These are phyloP conservation scores for Globomyces sp. DNA, from an alignment of 371 early-diverging fungal genomes.

Conservation along the genomic window DNA sequence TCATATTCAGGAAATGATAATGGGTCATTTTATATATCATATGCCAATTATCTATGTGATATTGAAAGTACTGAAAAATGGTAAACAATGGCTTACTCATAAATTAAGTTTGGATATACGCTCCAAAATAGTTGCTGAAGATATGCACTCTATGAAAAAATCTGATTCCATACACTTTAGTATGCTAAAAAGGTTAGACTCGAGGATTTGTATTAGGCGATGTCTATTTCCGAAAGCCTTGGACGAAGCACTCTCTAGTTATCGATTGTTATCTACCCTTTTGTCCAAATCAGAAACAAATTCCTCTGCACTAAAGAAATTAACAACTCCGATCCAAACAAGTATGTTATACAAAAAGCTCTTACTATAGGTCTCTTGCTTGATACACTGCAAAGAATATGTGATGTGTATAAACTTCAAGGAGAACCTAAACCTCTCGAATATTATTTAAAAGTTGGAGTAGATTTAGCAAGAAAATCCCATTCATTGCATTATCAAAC, in stretches of 20 bases:
- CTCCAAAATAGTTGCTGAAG: neutral
- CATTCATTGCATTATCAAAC: neutral
- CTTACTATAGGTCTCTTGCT: neutral
- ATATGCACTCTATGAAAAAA: neutral
- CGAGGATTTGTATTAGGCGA: too few relatives aligned
- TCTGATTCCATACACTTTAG: neutral
- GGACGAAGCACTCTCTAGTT: too few relatives aligned
- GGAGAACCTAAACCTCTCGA: neutral
- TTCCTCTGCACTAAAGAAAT: too few relatives aligned
- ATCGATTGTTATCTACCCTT: too few relatives aligned
- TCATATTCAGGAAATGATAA: neutral
- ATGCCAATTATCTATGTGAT: neutral
- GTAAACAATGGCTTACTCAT: neutral
- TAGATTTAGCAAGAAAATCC: conserved; percentile 6
- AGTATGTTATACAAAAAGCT: too few relatives aligned
- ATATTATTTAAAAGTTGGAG: conserved; percentile 14
- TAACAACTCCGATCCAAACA: too few relatives aligned
- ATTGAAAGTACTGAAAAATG: conserved; percentile 10
- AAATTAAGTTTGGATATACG: neutral
- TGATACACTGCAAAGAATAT: neutral
- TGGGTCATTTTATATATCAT: neutral
- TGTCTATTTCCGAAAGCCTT: too few relatives aligned
- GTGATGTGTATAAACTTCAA: neutral
- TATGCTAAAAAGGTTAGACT: too few relatives aligned
- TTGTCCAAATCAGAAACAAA: too few relatives aligned